phyloP scores from a whole-genome alignment of 1,284 basidiomycete species.

The Rhodotorula sp. region DNA sequence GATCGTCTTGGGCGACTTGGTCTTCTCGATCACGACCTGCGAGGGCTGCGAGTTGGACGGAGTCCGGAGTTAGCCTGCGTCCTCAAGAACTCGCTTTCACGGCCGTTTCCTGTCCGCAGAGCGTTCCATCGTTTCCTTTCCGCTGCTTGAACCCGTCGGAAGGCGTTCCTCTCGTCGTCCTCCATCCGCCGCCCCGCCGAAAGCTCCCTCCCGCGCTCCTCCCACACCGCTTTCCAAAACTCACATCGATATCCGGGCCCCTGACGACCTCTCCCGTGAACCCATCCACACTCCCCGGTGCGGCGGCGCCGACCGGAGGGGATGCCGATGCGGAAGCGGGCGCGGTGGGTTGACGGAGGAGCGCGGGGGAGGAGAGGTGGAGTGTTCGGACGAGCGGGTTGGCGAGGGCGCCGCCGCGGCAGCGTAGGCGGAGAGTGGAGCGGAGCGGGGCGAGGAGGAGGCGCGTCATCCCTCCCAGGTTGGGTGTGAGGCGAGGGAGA shows the following conservation, averaged over 20 bases:
- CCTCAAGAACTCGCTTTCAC: no score
- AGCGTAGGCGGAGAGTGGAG: constrained; percentile 12
- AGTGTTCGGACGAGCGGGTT: constrained; percentile 14
- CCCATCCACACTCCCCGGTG: constrained; percentile 8
- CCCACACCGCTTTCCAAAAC: background rate
- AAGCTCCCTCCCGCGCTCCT: no score
- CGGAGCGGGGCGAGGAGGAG: constrained; percentile 27
- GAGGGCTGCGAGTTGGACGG: constrained; percentile 20
- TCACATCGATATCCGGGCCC: constrained; percentile 35
- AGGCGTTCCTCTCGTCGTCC: background rate
- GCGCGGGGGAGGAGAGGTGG: constrained; percentile 3
- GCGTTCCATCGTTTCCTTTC: background rate
- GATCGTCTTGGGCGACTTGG: constrained; percentile 28
- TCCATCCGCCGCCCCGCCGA: no score
- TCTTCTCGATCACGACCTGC: constrained; percentile 28
- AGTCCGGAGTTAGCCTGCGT: background rate
- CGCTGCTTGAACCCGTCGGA: background rate
- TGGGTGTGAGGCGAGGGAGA: background rate
- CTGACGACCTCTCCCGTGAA: constrained; percentile 36
- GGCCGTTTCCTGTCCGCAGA: background rate
- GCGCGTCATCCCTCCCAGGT: constrained; percentile 7
- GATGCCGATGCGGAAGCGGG: background rate
- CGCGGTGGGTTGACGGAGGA: background rate
- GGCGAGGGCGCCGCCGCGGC: background rate
- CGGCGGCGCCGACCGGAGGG: constrained; percentile 15